These are phyloP conservation scores for Thinopyrum elongatum DNA, from an alignment of 176 grass and related monocot species.

Conservation along the genomic window DNA sequence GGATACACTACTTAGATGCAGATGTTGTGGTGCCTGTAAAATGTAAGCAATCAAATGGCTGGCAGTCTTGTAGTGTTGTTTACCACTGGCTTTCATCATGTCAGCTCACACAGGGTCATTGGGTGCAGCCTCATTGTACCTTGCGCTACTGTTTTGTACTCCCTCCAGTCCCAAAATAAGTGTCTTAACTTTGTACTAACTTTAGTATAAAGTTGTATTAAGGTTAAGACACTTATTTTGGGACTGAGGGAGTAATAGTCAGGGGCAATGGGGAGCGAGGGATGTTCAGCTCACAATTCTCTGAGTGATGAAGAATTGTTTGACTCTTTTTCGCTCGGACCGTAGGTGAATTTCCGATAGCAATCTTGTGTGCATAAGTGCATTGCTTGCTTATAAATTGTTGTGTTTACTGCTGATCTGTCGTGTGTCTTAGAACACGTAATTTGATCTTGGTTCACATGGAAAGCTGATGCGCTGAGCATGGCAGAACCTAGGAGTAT, in stretches of 20 bases:
- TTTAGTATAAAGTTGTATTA: too few species aligned
- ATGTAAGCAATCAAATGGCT: neutral
- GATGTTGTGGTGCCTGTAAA: neutral
- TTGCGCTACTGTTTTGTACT: neutral
- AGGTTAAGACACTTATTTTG: too few species aligned
- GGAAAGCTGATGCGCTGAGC: neutral
- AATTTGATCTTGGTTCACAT: neutral
- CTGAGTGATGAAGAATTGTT: neutral
- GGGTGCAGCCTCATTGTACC: neutral
- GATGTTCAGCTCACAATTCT: neutral
- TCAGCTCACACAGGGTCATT: neutral
- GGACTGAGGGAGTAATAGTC: neutral
- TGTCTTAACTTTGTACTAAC: too few species aligned
- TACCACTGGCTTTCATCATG: neutral
- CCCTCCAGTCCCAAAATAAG: too few species aligned
- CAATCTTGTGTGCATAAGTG: neutral
- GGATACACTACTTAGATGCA: slow-evolving; percentile 26
- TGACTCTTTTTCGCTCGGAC: neutral
- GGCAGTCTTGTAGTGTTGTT: neutral
- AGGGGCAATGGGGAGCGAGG: neutral
- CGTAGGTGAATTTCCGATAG: neutral
- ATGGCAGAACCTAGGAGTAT: neutral
- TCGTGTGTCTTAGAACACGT: neutral
- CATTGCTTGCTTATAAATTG: neutral
- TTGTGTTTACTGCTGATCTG: neutral